Evolutionary conservation across 768 basidiomycete genomes (phyloP).

Genomic region (Tricholoma hemisulphureum): DNA sequence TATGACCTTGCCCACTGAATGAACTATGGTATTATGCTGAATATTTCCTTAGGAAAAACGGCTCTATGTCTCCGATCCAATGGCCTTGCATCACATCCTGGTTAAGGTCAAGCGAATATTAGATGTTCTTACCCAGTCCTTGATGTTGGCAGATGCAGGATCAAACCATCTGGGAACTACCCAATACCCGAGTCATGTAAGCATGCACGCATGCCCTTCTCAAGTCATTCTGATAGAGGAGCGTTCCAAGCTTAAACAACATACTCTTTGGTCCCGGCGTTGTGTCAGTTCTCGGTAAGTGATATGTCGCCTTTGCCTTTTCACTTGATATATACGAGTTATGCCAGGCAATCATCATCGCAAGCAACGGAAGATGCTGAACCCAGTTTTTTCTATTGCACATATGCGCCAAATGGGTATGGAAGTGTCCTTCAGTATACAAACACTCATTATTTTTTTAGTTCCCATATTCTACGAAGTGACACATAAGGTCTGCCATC

Average conservation of each 20-base stretch:
- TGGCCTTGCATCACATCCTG: conserved; percentile 34
- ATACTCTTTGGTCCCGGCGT: conserved; percentile 3
- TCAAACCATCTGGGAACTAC: conserved; percentile 34
- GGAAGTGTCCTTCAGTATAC: background rate
- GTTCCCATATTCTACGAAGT: conserved; percentile 19
- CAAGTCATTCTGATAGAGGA: background rate
- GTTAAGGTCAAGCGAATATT: conserved; percentile 28
- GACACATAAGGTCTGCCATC: conserved; percentile 10
- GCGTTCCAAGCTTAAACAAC: background rate
- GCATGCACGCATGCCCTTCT: background rate
- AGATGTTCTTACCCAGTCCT: background rate
- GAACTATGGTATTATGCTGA: background rate
- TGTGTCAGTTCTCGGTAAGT: conserved; percentile 5
- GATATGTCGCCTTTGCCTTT: background rate
- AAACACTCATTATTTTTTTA: background rate
- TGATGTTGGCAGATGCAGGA: conserved; percentile 1
- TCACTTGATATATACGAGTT: background rate
- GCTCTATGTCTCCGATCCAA: conserved; percentile 37
- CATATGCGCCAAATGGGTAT: conserved; percentile 32
- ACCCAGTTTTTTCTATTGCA: conserved; percentile 37
- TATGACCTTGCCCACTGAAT: background rate
- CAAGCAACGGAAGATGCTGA: conserved; percentile 36
- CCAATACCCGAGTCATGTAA: conserved; percentile 32
- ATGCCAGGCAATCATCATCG: conserved; percentile 15
- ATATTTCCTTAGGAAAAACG: conserved; percentile 3